Evolutionary conservation across 129 eudicot genomes (phyloP).

Genomic region (Ambrosia trifida): DNA sequence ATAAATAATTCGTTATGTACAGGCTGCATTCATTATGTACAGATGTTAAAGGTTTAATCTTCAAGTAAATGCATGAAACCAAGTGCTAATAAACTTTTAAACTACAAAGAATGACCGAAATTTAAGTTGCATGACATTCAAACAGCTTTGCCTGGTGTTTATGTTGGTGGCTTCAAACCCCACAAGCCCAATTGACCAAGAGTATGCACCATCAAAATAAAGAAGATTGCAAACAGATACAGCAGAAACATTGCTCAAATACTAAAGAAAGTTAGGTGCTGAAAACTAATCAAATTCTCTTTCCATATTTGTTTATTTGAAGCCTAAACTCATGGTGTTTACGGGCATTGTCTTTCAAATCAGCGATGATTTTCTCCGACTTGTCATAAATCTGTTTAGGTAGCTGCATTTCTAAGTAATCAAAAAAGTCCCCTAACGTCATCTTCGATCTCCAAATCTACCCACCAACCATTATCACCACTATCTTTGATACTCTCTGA

Average conservation of each 20-base stretch:
- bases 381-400: constrained; percentile 53
- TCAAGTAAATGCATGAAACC: not conserved
- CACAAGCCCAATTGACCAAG: not conserved
- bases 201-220: not conserved
- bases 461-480: constrained; percentile 13
- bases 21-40: too few species aligned
- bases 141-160: too few species aligned
- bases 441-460: constrained; percentile 67
- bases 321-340: constrained; percentile 23
- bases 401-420: constrained; percentile 55
- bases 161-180: too few species aligned
- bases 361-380: constrained; percentile 28
- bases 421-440: constrained; percentile 75
- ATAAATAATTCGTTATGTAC: too few species aligned
- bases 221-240: not conserved
- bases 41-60: not conserved
- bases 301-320: not conserved
- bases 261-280: not conserved
- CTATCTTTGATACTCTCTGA: constrained; percentile 20
- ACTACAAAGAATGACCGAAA: not conserved
- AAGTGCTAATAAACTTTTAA: not conserved
- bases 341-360: constrained; percentile 23
- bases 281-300: not conserved
- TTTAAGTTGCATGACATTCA: too few species aligned
- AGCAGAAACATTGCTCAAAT: not conserved